Base-by-base conservation (phyloP, 805 yeast genomes). In the Barnettozyma pratensis region DNA sequence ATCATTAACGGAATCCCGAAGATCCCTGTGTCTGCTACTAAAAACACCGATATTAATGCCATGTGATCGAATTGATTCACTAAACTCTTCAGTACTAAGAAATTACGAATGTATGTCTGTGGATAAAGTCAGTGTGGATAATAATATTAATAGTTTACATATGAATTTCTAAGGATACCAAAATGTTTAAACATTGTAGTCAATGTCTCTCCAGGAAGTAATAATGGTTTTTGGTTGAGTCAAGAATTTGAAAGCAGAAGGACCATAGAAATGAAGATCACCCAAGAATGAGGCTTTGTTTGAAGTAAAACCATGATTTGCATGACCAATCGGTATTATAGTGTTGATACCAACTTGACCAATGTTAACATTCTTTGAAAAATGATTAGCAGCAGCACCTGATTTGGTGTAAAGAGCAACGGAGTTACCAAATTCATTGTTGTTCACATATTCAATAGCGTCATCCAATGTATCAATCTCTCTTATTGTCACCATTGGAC, bases 311-410 rank as follows among this genome's bases (percentile, higher is more conserved):
- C 87, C 82, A 66, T 84, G 83, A 83, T 83, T 81, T 48, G 91
- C 90, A 64, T 84, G 73, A 49, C 90, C 90, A 36, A 85, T 89
- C n/a, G 91, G 91, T 49, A 85, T 83, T 19, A 88, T 87, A 35
- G 83, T 87, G 62, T 85, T 85, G 56, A 85, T 71, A 54, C 91
- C 91, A 42, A 85, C 87, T 68, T 85, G 91, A 42, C 88, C 88
- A 53, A 83, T 79, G 56, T 82, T 85, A 57, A 84, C 77, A 50
- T 75, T 72, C 68, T 74, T 78, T 65, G 76, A 79, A 70, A 85
- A 85, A 62, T 76, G 77, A 64, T 81, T 83, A n/a, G 87, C 85
- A 31, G 79, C 75, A 28, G 85, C 72, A n/a, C 90, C 91, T 2
- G 83, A 77, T 46, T 74, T 71, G 27, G 90, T 85, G 76, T 82